Evolutionary conservation across 768 basidiomycete species (phyloP), one percentile per base, ranked within the genome.

Genomic region (Krasilnikovozyma curviuscula): DNA sequence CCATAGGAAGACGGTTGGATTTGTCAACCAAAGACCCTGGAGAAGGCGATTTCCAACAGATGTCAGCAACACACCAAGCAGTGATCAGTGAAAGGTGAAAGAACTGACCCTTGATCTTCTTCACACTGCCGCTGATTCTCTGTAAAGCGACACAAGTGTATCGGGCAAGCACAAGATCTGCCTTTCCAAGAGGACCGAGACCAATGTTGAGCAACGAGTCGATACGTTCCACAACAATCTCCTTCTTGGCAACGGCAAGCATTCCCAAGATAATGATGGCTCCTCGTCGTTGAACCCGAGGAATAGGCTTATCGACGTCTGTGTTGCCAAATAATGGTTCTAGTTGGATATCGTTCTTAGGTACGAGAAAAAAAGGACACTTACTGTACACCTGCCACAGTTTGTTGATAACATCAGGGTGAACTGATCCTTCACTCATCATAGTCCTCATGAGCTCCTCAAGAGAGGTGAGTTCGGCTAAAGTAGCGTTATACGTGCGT

Each of bases 241-340:
- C 76, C 14, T 74, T 68, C 59, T 75, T 81, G 0, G 91, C 84
- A 6, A 89, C 64, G 2, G 88, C 91, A 23, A 97, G 69, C 91
- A 98, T 97, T 33, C 91, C 84, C n/a, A 98, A 71, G 44, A 95
- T 79, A 59, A 89, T 86, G 56, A 97, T 86, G 0, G 91, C 83
- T 0, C 89, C 93, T 35, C 85, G 74, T n/a, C 91, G 73, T 62
- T 97, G 93, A 31, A 71, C 71, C 52, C 76, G 76, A 0, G 85
- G 85, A 29, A 98, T 70, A 9, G 73, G 70, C 55, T 74, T 74
- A 7, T 77, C 71, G 9, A 78, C 77, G 57, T 81, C 89, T 93
- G 50, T 14, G 18, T 37, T 10, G 35, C 10, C 35, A 23, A 37
- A 34, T 16, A 28, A 21, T 10, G 12, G 31, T 7, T 13, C 28